Evolutionary conservation across 345 rosid genomes (phyloP).

Genomic region (Schrenkiella parvula): DNA sequence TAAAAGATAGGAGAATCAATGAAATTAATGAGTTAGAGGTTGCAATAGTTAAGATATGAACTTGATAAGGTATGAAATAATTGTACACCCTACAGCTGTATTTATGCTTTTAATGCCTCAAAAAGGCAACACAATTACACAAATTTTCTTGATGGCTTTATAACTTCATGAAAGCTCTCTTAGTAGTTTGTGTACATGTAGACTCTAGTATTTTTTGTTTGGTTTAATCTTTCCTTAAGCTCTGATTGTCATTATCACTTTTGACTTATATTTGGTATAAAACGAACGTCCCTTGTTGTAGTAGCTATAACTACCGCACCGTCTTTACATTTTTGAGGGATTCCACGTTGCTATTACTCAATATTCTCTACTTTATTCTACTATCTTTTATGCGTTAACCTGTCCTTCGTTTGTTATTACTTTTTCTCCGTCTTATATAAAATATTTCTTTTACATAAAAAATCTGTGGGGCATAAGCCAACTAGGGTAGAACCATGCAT

Average conservation of each 20-base stretch:
- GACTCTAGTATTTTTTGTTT: too few relatives aligned
- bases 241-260: background rate
- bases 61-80: slow-evolving; percentile 2
- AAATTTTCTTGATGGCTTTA: background rate
- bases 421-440: too few relatives aligned
- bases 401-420: too few relatives aligned
- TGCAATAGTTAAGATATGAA: background rate
- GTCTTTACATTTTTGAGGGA: too few relatives aligned
- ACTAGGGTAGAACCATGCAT: too few relatives aligned
- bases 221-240: background rate
- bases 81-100: slow-evolving; percentile 7
- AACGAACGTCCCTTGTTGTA: background rate
- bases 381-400: too few relatives aligned
- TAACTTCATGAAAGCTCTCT: background rate
- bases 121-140: background rate
- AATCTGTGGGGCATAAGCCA: too few relatives aligned
- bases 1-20: too few relatives aligned
- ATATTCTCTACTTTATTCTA: too few relatives aligned
- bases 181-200: background rate
- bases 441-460: too few relatives aligned
- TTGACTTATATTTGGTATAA: background rate
- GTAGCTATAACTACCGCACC: slow-evolving; percentile 7
- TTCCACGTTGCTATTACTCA: too few relatives aligned
- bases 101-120: background rate
- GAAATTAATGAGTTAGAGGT: too few relatives aligned